phyloP scores from a whole-genome alignment of 495 filamentous ascomycete species.

The Hypoxylon crocopeplum region DNA sequence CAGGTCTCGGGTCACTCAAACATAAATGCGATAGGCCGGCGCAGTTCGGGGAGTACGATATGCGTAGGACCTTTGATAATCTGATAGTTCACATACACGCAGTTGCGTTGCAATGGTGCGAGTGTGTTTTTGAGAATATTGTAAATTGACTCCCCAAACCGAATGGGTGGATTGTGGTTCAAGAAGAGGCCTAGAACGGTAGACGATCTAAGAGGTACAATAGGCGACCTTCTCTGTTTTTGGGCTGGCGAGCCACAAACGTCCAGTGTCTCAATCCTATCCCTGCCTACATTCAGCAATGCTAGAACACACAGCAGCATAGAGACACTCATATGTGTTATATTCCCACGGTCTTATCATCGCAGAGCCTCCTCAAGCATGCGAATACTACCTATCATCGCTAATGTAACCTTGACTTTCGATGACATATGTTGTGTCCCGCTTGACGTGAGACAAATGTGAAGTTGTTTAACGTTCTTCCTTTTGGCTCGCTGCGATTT shows the following conservation, averaged over 20 bases:
- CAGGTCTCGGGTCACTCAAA: slow-evolving; percentile 10
- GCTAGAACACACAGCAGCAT: neutral
- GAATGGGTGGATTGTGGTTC: no score
- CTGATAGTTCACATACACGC: slow-evolving; percentile 4
- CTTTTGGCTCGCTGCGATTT: neutral
- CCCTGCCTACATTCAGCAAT: neutral
- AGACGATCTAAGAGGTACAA: neutral
- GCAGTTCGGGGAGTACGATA: neutral
- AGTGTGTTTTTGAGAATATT: no score
- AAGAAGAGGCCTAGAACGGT: neutral
- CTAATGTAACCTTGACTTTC: slow-evolving; percentile 11
- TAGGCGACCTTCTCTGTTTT: no score
- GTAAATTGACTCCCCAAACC: no score
- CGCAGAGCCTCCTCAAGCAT: slow-evolving; percentile 18
- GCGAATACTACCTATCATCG: neutral
- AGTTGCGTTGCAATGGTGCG: slow-evolving; percentile 2
- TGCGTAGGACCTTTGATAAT: neutral
- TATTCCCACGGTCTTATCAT: neutral
- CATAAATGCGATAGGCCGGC: neutral
- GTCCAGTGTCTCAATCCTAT: neutral
- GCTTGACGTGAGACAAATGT: slow-evolving; percentile 10
- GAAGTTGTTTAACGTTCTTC: neutral
- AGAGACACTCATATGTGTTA: neutral
- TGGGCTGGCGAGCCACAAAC: neutral
- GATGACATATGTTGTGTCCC: slow-evolving; percentile 27